Evolutionary conservation across 73 alveolate species (phyloP).

Genomic region (Paramecium pentaurelia): DNA sequence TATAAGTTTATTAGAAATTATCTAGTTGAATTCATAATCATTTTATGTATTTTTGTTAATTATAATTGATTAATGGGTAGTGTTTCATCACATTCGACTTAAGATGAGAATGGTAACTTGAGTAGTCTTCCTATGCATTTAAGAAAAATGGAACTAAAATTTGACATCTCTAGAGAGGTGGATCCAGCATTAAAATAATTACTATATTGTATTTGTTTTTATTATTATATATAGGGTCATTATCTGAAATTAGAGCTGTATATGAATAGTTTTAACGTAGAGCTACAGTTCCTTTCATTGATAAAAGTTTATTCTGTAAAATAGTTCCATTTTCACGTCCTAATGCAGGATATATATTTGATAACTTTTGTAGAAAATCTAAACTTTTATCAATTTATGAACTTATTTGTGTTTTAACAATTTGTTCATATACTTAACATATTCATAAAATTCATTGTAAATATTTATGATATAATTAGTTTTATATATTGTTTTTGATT

Average conservation of each 20-base stretch:
- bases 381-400: constrained; percentile 39
- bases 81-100: constrained; percentile 37
- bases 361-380: constrained; percentile 14
- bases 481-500: constrained; percentile 46
- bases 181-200: constrained; percentile 51
- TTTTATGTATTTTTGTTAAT: not conserved
- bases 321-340: constrained; percentile 59
- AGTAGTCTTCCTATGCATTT: constrained; percentile 12
- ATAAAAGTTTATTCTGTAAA: constrained; percentile 53
- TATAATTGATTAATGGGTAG: constrained; percentile 35
- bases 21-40: not conserved
- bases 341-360: constrained; percentile 49
- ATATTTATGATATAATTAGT: not conserved
- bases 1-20: not conserved
- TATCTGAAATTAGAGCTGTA: constrained; percentile 42
- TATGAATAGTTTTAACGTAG: constrained; percentile 58
- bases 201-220: constrained; percentile 38
- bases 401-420: constrained; percentile 49
- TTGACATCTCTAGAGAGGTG: constrained; percentile 49
- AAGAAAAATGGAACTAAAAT: constrained; percentile 43
- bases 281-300: constrained; percentile 37
- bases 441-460: constrained; percentile 57
- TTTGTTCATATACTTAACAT: constrained; percentile 48
- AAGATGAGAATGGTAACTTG: constrained; percentile 27
- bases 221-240: constrained; percentile 17